A percentile compares a stretch with the other conserved stretches of the same genome.
These are phyloP conservation scores for Yamadazyma taylorii DNA, from an alignment of 1,139 yeast genomes.

Conservation along the genomic window DNA sequence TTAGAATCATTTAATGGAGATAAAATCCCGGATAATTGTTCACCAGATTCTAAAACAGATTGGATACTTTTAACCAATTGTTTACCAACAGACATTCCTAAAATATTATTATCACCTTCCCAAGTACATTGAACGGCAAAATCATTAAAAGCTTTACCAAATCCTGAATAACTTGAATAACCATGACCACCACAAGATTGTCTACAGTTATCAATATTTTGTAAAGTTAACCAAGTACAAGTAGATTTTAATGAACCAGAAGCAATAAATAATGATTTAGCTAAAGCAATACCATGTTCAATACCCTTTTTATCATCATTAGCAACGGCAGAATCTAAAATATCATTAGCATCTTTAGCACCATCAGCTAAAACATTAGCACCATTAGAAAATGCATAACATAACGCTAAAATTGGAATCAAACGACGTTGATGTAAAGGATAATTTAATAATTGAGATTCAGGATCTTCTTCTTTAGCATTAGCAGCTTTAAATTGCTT, in stretches of 20 bases:
- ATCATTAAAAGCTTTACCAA: constrained; percentile 49
- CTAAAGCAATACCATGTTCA: constrained; percentile 37
- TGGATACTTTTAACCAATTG: constrained; percentile 45
- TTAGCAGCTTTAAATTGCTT: constrained; percentile 61
- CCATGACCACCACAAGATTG: constrained; percentile 57
- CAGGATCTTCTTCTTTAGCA: constrained; percentile 34
- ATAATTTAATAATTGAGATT: constrained; percentile 72
- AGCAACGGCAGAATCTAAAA: constrained; percentile 53
- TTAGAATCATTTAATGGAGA: constrained; percentile 41
- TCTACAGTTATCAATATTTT: constrained; percentile 47
- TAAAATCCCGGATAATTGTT: constrained; percentile 33
- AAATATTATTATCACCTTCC: constrained; percentile 55
- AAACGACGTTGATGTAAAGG: constrained; percentile 85
- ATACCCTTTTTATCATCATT: constrained; percentile 41
- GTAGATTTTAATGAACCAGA: constrained; percentile 51
- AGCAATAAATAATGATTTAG: constrained; percentile 48
- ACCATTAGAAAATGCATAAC: constrained; percentile 76
- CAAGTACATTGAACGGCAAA: constrained; percentile 55
- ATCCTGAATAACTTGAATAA: constrained; percentile 48
- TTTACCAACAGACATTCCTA: constrained; percentile 48
- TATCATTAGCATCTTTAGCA: constrained; percentile 51
- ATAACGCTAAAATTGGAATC: constrained; percentile 75
- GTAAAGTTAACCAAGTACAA: constrained; percentile 50
- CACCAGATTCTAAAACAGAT: constrained; percentile 32
- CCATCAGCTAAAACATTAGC: constrained; percentile 57